A percentile compares a stretch with the other conserved stretches of the same genome.
phyloP scores from a whole-genome alignment of 495 filamentous ascomycete species.

The Lineolata rhizophorae region DNA sequence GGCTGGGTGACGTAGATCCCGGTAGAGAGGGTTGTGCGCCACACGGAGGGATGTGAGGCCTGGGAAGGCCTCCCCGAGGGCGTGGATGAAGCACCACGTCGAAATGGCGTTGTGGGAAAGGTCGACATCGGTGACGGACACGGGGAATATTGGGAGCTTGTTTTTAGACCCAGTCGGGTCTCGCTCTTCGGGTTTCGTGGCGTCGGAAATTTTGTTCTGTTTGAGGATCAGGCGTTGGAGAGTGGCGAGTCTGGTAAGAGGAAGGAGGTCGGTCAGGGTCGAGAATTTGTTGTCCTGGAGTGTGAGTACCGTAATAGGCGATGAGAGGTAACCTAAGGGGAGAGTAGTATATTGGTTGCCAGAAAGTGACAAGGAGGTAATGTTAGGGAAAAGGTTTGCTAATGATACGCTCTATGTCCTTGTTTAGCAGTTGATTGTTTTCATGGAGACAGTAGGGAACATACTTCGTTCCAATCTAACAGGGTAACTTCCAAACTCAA shows the following conservation, averaged over 20 bases:
- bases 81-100: slow-evolving; percentile 50
- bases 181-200: slow-evolving; percentile 2
- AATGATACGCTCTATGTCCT: background rate
- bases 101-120: slow-evolving; percentile 55
- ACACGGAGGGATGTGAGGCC: slow-evolving; percentile 50
- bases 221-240: slow-evolving; percentile 30
- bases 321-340: slow-evolving; percentile 16
- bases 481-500: slow-evolving; percentile 55
- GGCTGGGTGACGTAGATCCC: slow-evolving; percentile 7
- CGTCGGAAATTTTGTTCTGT: slow-evolving; percentile 22
- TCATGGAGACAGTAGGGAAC: slow-evolving; percentile 42
- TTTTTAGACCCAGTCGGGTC: background rate
- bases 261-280: slow-evolving; percentile 29
- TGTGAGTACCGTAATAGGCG: slow-evolving; percentile 31
- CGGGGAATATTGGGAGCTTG: slow-evolving; percentile 5
- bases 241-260: slow-evolving; percentile 25
- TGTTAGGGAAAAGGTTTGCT: slow-evolving; percentile 27
- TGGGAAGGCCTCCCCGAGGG: slow-evolving; percentile 41
- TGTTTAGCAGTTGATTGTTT: too few species aligned
- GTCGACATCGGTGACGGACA: slow-evolving; percentile 39
- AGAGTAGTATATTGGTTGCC: slow-evolving; percentile 25
- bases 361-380: slow-evolving; percentile 34
- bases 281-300: slow-evolving; percentile 59
- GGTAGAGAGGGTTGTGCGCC: slow-evolving; percentile 64
- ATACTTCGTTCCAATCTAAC: slow-evolving; percentile 49